Evolutionary conservation across 2,329 filamentous ascomycete genomes (phyloP).

Genomic region (Calonectria honghensis): DNA sequence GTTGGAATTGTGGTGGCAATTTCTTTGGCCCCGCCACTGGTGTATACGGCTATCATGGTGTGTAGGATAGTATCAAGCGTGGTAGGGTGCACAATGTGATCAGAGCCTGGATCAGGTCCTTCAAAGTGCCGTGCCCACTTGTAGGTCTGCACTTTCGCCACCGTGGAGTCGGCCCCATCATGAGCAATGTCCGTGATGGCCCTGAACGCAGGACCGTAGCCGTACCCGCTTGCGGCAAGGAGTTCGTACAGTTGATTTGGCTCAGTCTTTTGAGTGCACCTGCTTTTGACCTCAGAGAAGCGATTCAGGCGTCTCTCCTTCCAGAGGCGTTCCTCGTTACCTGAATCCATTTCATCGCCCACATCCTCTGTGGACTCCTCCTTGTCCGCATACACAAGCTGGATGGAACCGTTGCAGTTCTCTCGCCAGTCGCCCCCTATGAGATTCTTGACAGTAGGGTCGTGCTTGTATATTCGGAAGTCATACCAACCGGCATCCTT

Average conservation of each 20-base stretch:
- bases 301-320: not conserved
- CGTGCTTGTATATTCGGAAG: constrained; percentile 55
- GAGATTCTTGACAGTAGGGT: constrained; percentile 44
- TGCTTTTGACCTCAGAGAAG: not conserved
- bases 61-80: constrained; percentile 28
- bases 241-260: not conserved
- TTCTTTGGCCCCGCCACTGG: not conserved
- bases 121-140: not conserved
- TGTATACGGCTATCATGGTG: constrained; percentile 9
- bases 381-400: not conserved
- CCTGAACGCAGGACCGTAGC: constrained; percentile 12
- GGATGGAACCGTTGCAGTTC: constrained; percentile 12
- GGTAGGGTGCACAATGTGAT: constrained; percentile 26
- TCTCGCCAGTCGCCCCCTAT: constrained; percentile 57
- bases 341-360: not conserved
- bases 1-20: constrained; percentile 12
- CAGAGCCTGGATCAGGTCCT: constrained; percentile 6
- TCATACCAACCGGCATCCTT: constrained; percentile 18
- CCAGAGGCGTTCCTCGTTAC: not conserved
- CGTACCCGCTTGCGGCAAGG: not conserved
- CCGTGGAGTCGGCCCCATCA: not conserved
- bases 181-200: not conserved
- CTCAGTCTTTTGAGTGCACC: constrained; percentile 3
- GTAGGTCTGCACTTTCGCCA: not conserved
- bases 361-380: not conserved